Percentiles rank a stretch among this genome's conserved stretches.
phyloP scores from a whole-genome alignment of 768 basidiomycete species.

The Hygrophoropsis aurantiaca region DNA sequence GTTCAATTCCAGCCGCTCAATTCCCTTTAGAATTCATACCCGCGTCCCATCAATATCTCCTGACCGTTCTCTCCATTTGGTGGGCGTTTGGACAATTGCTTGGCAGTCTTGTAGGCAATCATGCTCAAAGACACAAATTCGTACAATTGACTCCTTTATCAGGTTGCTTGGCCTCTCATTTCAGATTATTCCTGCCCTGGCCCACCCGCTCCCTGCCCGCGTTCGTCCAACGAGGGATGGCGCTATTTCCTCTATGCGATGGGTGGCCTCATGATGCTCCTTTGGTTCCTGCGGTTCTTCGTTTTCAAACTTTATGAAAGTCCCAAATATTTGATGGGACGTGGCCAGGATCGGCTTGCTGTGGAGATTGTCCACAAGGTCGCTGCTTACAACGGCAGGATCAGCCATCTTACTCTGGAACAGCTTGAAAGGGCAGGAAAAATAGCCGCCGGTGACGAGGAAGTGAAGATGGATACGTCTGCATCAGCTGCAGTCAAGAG shows the following conservation, averaged over 20 bases:
- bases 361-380: slow-evolving; percentile 62
- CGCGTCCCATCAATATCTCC: slow-evolving; percentile 69
- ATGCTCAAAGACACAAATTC: neutral
- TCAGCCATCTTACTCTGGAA: slow-evolving; percentile 48
- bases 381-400: slow-evolving; percentile 58
- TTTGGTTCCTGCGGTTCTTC: slow-evolving; percentile 65
- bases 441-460: slow-evolving; percentile 2
- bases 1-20: neutral
- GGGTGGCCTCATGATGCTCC: slow-evolving; percentile 66
- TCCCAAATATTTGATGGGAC: slow-evolving; percentile 71
- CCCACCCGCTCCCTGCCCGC: slow-evolving; percentile 48
- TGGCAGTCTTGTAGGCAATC: slow-evolving; percentile 43
- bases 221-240: slow-evolving; percentile 67
- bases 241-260: slow-evolving; percentile 72
- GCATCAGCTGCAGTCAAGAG: slow-evolving; percentile 38
- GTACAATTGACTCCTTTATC: slow-evolving; percentile 3
- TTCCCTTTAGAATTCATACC: slow-evolving; percentile 59
- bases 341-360: slow-evolving; percentile 60
- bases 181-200: slow-evolving; percentile 62
- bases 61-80: slow-evolving; percentile 76
- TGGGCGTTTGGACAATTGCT: slow-evolving; percentile 78
- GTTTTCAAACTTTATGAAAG: slow-evolving; percentile 67
- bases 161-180: slow-evolving; percentile 75
- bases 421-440: slow-evolving; percentile 36
- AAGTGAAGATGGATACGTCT: slow-evolving; percentile 31